Conservation (phyloP, 345 rosid genomes). For the Lagerstroemia speciosa region DNA sequence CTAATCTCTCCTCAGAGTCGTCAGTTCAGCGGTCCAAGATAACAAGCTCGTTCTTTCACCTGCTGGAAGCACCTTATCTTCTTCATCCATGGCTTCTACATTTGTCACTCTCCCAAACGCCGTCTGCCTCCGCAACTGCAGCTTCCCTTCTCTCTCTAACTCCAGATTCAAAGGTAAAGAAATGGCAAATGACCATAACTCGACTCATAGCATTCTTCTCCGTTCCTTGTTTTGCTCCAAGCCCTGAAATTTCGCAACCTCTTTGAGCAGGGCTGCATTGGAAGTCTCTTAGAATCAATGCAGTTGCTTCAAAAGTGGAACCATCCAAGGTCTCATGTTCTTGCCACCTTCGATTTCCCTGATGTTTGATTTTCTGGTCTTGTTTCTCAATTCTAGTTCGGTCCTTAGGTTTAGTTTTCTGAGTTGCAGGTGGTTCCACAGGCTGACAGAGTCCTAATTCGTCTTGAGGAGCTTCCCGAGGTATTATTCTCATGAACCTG, state of each 20-base stretch:
- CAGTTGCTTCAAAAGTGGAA: conserved; percentile 63
- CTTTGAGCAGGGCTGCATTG: conserved; percentile 29
- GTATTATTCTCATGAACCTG: conserved; percentile 19
- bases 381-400: neutral
- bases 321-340: conserved; percentile 49
- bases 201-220: neutral
- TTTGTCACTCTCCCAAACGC: conserved; percentile 41
- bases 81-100: conserved; percentile 44
- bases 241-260: neutral
- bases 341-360: neutral
- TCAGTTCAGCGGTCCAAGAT: too few species aligned
- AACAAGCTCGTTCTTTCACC: too few species aligned
- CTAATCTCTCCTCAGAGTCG: too few species aligned
- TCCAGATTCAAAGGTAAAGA: neutral
- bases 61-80: neutral
- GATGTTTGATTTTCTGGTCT: neutral
- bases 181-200: neutral
- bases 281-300: conserved; percentile 49
- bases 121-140: conserved; percentile 21
- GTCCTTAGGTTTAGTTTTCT: neutral
- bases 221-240: neutral
- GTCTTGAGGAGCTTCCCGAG: conserved; percentile 74
- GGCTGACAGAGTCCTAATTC: conserved; percentile 84
- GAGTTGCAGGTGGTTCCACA: conserved; percentile 72
- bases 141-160: conserved; percentile 14